Conservation (phyloP, 2,329 filamentous ascomycete genomes). For the Huntiella omanensis region DNA sequence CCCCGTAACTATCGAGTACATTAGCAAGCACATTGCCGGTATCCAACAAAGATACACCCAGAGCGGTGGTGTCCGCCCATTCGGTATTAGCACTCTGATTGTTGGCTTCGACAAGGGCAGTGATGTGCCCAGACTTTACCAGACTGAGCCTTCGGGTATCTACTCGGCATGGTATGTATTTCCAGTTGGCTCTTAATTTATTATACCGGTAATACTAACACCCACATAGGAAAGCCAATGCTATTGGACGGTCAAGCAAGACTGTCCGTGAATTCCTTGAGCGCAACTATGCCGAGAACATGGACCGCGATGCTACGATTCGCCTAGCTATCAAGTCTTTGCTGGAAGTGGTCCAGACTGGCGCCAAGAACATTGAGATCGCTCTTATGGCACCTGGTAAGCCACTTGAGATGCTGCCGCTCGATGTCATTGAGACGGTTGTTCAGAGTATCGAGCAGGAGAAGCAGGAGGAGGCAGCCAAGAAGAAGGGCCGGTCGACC, state of each 20-base stretch:
- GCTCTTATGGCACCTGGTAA: constrained; percentile 93
- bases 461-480: constrained; percentile 96
- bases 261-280: constrained; percentile 97
- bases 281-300: constrained; percentile 94
- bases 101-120: constrained; percentile 96
- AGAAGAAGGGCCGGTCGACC: constrained; percentile 76
- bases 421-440: constrained; percentile 90
- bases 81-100: constrained; percentile 93
- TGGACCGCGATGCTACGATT: constrained; percentile 92
- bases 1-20: constrained; percentile 95
- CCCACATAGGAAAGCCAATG: constrained; percentile 78
- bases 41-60: constrained; percentile 99
- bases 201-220: not conserved
- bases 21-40: constrained; percentile 94
- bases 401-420: constrained; percentile 76
- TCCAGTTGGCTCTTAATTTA: not conserved
- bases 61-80: constrained; percentile 94
- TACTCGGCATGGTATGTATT: constrained; percentile 80
- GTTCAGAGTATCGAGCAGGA: constrained; percentile 99
- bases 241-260: constrained; percentile 95
- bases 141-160: constrained; percentile 98
- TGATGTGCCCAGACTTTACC: constrained; percentile 75
- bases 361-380: constrained; percentile 99
- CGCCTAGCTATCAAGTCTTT: constrained; percentile 96
- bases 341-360: constrained; percentile 93